phyloP scores from a whole-genome alignment of 2,329 filamentous ascomycete genomes.

The Ophiostoma novo-ulmi region DNA sequence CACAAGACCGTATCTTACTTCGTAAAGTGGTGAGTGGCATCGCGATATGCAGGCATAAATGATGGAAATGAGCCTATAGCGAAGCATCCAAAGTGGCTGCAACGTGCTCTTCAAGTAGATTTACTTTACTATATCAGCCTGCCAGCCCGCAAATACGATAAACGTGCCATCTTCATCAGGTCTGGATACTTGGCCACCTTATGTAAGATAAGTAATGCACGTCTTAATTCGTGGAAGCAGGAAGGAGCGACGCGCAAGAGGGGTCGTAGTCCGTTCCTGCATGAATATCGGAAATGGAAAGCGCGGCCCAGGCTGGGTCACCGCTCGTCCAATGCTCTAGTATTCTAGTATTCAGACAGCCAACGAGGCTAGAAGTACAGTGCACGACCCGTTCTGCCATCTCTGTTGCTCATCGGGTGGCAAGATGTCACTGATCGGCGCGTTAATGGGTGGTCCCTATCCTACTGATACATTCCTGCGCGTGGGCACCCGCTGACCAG shows the following conservation, averaged over 20 bases:
- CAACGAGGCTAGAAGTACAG: background rate
- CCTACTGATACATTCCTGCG: background rate
- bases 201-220: background rate
- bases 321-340: background rate
- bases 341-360: background rate
- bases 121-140: background rate
- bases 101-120: background rate
- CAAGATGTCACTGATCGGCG: background rate
- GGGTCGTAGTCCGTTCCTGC: conserved; percentile 9
- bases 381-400: background rate
- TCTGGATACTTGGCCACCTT: background rate
- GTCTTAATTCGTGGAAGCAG: conserved; percentile 1
- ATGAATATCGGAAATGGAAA: conserved; percentile 8
- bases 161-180: background rate
- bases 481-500: conserved; percentile 3
- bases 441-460: background rate
- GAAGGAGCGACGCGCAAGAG: conserved; percentile 12
- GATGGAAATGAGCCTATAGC: conserved; percentile 6
- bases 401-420: background rate
- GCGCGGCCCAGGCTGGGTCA: background rate
- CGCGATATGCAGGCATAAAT: conserved; percentile 8
- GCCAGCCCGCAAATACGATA: background rate
- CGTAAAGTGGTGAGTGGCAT: background rate
- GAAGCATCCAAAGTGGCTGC: conserved; percentile 1
- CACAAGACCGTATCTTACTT: background rate